Base-by-base conservation (phyloP, 768 basidiomycete species). In the Kwoniella botswanensis region DNA sequence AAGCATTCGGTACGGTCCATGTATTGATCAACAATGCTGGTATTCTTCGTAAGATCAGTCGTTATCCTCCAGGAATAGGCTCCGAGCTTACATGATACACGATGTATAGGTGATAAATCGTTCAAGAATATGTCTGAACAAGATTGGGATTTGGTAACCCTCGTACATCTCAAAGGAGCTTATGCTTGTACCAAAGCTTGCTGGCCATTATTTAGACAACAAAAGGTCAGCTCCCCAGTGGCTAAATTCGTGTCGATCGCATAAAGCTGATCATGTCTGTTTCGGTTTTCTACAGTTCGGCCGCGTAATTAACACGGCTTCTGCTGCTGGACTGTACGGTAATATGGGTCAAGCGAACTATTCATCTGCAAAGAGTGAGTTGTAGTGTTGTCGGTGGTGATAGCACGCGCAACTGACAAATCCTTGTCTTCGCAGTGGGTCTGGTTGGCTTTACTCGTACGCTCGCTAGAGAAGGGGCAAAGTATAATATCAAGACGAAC, bases 271-370 rank as follows among this genome's bases (percentile, higher is more conserved):
- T 26, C 3, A 26, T 4, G 26, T 26, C 4, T 26, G 26, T 26
- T 26, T 26, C 26, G 26, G 3, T 26, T 2, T 26, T 26, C 3
- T 26, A 26, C 57, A 94, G 86, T 98, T 92, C 74, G 97, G 97
- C 4, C 90, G 95, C 66, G 87, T 99, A 71, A 87, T 99, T 77
- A 99, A 97, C 85, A 94, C 92, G n/a, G 86, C 94, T 24, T 94
- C 93, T 77, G 93, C 96, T 26, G 94, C 96, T 70, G 96, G 96
- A 6, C 85, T 98, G 43, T 96, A 95, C 77, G 94, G 94, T 9
- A 98, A 96, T 86, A 92, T 96, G 81, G 97, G 97, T 11, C 95
- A 98, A 84, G 90, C 94, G 13, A 99, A 98, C 84, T 99, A 98
- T 84, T 94, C 94, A 58, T 93, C 96, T 2, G 96, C 95, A 1